Base-by-base conservation (phyloP, 2,329 filamentous ascomycete genomes). In the Talaromyces piceae region DNA sequence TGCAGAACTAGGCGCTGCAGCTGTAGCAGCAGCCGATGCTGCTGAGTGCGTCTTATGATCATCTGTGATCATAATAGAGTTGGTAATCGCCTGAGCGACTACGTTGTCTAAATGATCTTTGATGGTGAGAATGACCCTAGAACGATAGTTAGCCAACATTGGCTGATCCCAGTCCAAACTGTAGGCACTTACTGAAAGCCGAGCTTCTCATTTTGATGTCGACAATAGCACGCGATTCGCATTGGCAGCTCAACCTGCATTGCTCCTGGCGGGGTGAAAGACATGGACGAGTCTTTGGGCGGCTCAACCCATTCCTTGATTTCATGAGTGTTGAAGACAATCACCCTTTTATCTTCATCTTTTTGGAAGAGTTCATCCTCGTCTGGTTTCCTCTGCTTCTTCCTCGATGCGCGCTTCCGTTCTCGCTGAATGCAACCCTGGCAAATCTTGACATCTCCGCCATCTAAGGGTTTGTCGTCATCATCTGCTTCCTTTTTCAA, bases 141-240 rank as follows among this genome's bases (percentile, higher is more conserved):
- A 57, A 27, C 11, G 16, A 26, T 55, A 9, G 54, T 62, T 57
- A 66, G 58, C 26, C 3, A 18, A 16, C 30, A 16, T 43, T 47
- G 16, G 47, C 30, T 33, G 6, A 37, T 25, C n/a, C 6, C 26
- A 3, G 47, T 27, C 45, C 39, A 26, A 39, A 27, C n/a, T 44
- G 37, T n/a, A 41, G 47, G 45, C 25, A 65, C 71, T 57, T 60
- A 74, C 69, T 79, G 79, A 70, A 96, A 98, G 1, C 91, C 91
- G 58, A 86, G 76, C 73, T 97, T 97, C 71, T 97, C 93, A 54
- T 86, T 83, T 61, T 97, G 91, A 65, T 98, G 91, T 18, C 91
- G 83, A 70, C 91, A 97, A 70, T 97, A 98, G 67, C 91, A 98
- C 22, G 91, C 89, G 61, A 98, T 96, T 8, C 91, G 85, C 91